A percentile compares a stretch with the other conserved stretches of the same genome.
Evolutionary conservation across 129 eudicot species (phyloP).

Genomic region (Oenanthe sinensis): DNA sequence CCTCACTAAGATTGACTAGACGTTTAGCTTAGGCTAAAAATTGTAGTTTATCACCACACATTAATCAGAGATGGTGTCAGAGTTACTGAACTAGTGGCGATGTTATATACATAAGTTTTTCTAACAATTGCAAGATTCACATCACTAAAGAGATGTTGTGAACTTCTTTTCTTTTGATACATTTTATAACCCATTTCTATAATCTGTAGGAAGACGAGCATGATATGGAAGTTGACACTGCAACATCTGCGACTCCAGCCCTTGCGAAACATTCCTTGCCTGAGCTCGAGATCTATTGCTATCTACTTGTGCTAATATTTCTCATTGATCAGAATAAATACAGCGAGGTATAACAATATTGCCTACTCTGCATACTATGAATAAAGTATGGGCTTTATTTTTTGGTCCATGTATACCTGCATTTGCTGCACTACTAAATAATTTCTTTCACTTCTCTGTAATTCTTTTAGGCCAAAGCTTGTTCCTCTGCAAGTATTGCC

Average conservation of each 20-base stretch:
- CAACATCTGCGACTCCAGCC: constrained; percentile 54
- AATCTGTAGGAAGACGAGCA: constrained; percentile 55
- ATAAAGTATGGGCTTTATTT: constrained; percentile 14
- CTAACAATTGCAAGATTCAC: not conserved
- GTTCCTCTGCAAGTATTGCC: constrained; percentile 88
- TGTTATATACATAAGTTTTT: not conserved
- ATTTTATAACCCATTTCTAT: not conserved
- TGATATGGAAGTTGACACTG: constrained; percentile 90
- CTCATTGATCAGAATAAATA: constrained; percentile 79
- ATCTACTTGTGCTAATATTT: constrained; percentile 76
- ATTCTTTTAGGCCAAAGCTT: constrained; percentile 72
- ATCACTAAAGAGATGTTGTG: not conserved
- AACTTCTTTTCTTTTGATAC: not conserved
- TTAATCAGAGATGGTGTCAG: not conserved
- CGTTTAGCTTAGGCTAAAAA: not conserved
- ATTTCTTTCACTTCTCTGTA: not conserved
- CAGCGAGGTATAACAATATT: constrained; percentile 42
- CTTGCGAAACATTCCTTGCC: constrained; percentile 58
- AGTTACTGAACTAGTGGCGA: not conserved
- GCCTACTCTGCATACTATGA: not conserved
- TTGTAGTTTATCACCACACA: not conserved
- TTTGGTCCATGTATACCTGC: constrained; percentile 2
- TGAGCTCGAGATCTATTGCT: constrained; percentile 87
- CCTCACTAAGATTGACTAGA: not conserved
- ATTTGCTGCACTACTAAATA: not conserved